Evolutionary conservation across 2,329 filamentous ascomycete species (phyloP), one percentile per base, ranked within the genome.

Genomic region (Zymoseptoria crescenta): DNA sequence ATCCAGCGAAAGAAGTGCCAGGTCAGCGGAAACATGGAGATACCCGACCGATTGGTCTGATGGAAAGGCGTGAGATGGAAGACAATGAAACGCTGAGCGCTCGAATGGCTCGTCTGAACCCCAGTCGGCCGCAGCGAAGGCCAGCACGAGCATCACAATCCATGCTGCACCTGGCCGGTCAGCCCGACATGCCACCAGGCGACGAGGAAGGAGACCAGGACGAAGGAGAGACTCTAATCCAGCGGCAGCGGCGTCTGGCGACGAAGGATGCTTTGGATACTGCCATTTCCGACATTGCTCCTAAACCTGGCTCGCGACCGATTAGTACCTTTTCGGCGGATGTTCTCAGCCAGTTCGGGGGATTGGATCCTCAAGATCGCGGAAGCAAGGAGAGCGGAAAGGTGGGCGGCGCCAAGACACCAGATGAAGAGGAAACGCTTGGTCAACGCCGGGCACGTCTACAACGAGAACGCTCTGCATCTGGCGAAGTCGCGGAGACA

Each of bases 81-180:
- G 94, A 99, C 68, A 94, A 91, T 57, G 94, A 97, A 72, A 92
- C 94, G 0, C 78, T 96, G 20, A 91, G 88, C 67, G 81, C 81
- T 48, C 86, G 92, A 2, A 85, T 89, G 53, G 88, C 87, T 49
- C 82, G 92, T 58, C 79, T 96, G 6, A 66, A 66, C 52, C 64
- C 64, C 10, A 53, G 52, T 49, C 55, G 55, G 9, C 55, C 55
- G 21, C 41, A 28, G 49, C 57, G 53, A 24, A 56, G 30, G 55
- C 51, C 52, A 19, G 50, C 57, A 64, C 74, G 54, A 56, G 62
- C 48, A 57, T 72, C 24, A 67, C 72, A 59, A 59, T 45, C 16
- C 16, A 45, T 45, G 35, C 64, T 59, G 57, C 70, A 64, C 53
- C 61, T 67, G 10, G 65, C 62, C 30, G 65, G 62, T 58, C 66